Evolutionary conservation across 495 filamentous ascomycete species (phyloP), one percentile per base, ranked within the genome.

Genomic region (Letharia lupina): DNA sequence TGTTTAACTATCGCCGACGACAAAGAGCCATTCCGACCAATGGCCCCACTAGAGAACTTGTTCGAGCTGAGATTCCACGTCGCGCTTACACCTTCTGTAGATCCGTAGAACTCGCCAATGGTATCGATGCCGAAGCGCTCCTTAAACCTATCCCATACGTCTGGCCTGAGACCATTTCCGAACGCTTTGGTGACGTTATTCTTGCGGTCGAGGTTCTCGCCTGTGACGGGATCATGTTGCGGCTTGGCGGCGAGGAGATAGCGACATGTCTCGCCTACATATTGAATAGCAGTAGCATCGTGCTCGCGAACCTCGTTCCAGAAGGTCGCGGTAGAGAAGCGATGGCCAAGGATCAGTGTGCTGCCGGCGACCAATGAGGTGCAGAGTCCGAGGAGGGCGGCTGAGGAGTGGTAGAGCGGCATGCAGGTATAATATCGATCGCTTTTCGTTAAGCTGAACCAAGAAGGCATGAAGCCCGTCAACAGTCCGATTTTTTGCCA

Each of bases 361-460:
- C 77, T 79, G 54, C 89, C 87, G 1, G 70, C 73, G n/a, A 77
- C 73, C 59, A 98, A 72, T 10, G 79, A 79, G 37, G 84, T 76
- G 28, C 79, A 68, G 62, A 95, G 80, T 3, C 86, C 92, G 20
- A 97, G 80, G 15, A 96, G 62, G 33, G 84, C 75, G 28, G 90
- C 94, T 1, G 93, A 90, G 56, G 89, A 86, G 76, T 98, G 94
- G 72, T 98, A 98, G 20, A 98, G 83, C 0, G 94, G 94, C 92
- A 98, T 97, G 66, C 86, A 90, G 56, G 93, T 96, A 76, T 94
- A 97, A 71, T 91, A 86, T 33, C 88, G 81, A 70, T 97, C 93
- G 16, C 77, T 82, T 16, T 69, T 68, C 3, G 69, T 69, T 10
- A 92, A 75, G 0, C 75, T 70, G 67, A 91, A 74, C 80, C 84